Evolutionary conservation across 305 asterid genomes (phyloP).

Genomic region (Fraxinus latifolia): DNA sequence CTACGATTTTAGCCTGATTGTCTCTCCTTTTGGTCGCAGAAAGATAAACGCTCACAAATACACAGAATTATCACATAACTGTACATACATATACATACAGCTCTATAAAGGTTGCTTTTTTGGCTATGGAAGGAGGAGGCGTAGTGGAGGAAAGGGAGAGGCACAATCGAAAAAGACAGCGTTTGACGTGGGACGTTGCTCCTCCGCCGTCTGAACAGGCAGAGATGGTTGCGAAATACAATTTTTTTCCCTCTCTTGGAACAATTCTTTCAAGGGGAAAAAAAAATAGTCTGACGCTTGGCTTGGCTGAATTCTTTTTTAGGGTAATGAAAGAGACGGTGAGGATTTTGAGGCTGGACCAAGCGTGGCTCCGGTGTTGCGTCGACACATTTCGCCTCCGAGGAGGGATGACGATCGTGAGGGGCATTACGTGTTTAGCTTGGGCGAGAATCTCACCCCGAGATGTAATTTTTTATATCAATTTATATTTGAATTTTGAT

Average conservation of each 20-base stretch:
- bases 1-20: conserved; percentile 6
- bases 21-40: conserved; percentile 25
- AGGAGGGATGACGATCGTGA: conserved; percentile 66
- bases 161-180: conserved; percentile 57
- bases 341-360: conserved; percentile 37
- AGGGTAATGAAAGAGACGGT: conserved; percentile 40
- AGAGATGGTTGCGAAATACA: conserved; percentile 25
- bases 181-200: conserved; percentile 62
- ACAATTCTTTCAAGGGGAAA: not conserved
- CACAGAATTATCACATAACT: not conserved
- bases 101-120: conserved; percentile 17
- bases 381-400: conserved; percentile 65
- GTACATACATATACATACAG: conserved; percentile 1
- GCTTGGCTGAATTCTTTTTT: conserved; percentile 7
- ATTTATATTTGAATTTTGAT: too few species aligned
- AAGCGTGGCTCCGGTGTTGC: conserved; percentile 30
- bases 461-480: conserved; percentile 45
- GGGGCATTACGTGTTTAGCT: conserved; percentile 67
- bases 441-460: conserved; percentile 83
- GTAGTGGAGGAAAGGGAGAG: conserved; percentile 34
- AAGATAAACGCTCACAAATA: not conserved
- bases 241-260: not conserved
- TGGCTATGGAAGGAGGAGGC: conserved; percentile 26
- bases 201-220: conserved; percentile 32
- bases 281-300: not conserved